Percentiles rank a stretch among this genome's conserved stretches.
phyloP scores from a whole-genome alignment of 2,329 filamentous ascomycete species.

The Albifimbria verrucaria region DNA sequence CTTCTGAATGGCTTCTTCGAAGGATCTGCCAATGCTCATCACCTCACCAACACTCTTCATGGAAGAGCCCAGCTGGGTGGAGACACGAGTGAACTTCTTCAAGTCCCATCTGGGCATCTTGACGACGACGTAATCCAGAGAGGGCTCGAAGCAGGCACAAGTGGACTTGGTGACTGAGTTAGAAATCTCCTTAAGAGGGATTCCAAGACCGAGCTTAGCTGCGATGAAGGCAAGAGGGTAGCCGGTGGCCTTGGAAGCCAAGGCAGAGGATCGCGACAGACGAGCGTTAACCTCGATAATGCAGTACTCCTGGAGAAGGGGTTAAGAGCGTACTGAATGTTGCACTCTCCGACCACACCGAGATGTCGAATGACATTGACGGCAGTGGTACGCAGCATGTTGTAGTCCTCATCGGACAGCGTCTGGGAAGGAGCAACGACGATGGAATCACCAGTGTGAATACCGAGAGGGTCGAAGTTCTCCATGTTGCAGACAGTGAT shows the following conservation, averaged over 20 bases:
- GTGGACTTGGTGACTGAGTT: slow-evolving; percentile 96
- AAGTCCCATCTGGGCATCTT: slow-evolving; percentile 99
- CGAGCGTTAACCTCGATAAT: slow-evolving; percentile 99
- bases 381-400: slow-evolving; percentile 96
- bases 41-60: slow-evolving; percentile 99
- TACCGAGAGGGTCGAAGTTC: slow-evolving; percentile 97
- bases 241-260: slow-evolving; percentile 95
- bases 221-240: slow-evolving; percentile 96
- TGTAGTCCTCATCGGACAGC: slow-evolving; percentile 95
- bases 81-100: slow-evolving; percentile 98
- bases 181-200: slow-evolving; percentile 92
- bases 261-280: slow-evolving; percentile 88
- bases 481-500: slow-evolving; percentile 99
- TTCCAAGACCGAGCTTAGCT: slow-evolving; percentile 91
- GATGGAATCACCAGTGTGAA: slow-evolving; percentile 97
- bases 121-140: slow-evolving; percentile 94
- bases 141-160: slow-evolving; percentile 97
- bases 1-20: slow-evolving; percentile 98
- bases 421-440: slow-evolving; percentile 97
- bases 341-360: slow-evolving; percentile 96
- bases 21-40: slow-evolving; percentile 95
- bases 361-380: slow-evolving; percentile 97
- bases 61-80: slow-evolving; percentile 90
- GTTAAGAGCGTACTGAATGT: slow-evolving; percentile 97
- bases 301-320: slow-evolving; percentile 94